Evolutionary conservation across 2,329 filamentous ascomycete species (phyloP), one percentile per base, ranked within the genome.

Genomic region (Pseudogymnoascus sp.): DNA sequence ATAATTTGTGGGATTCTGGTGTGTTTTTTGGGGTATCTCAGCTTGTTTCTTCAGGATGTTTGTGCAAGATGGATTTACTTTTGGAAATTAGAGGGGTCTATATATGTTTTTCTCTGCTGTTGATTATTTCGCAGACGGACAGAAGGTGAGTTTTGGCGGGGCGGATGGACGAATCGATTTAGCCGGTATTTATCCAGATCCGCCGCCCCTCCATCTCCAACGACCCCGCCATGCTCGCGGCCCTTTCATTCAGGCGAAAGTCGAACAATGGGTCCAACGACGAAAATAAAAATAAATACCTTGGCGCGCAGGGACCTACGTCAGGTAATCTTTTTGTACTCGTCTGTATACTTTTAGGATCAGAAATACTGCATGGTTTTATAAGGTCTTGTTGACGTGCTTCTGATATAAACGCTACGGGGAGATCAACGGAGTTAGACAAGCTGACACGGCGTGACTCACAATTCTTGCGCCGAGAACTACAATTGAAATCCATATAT

Each of bases 121-220:
- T 57, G 50, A 57, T 57, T 57, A 57, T 19, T 57, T 57, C 50
- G 26, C 2, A 33, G 50, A 19, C 50, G 50, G 50, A 57, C 28
- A 57, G 50, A 57, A 57, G 28, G 50, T 57, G 26, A 57, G 50
- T 57, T 31, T 57, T 57, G 50, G 50, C 50, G 50, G 50, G 50
- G 50, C 26, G 13, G 50, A 19, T 33, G 50, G 50, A 11, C 50
- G 50, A 57, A 57, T 6, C 17, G 10, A 57, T 57, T 57, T 57
- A 57, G 50, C 50, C 50, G 50, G 50, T 9, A 57, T 57, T 57
- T 57, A 57, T 57, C 50, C 50, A 57, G 28, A 57, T 57, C n/a
- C 50, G 50, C 26, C 50, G 50, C 50, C 47, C 47, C 47, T 57
- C 47, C 50, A 57, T 57, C 50, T 19, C 50, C 26, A 33, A 57